A percentile compares a stretch with the other conserved stretches of the same genome.
These are phyloP conservation scores for Rosa multiflora DNA, from an alignment of 306 rosid species.

Conservation along the genomic window DNA sequence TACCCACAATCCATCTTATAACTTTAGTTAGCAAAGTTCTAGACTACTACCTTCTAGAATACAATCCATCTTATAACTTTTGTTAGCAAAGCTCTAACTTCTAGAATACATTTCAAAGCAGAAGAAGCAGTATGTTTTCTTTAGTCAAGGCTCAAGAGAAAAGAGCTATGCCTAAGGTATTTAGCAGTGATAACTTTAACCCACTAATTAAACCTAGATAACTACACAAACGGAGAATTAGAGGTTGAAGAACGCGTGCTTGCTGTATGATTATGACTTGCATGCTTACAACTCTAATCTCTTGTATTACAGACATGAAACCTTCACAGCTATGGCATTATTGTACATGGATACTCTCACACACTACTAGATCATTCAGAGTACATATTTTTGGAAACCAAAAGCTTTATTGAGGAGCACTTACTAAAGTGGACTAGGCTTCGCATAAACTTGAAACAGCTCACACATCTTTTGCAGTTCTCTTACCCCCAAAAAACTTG, in stretches of 20 bases:
- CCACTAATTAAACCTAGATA: not conserved
- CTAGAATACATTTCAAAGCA: not conserved
- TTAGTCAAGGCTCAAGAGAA: not conserved
- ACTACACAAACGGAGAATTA: not conserved
- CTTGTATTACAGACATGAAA: conserved; percentile 5
- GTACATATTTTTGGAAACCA: not conserved
- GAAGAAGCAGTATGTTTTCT: not conserved
- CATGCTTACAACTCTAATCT: not conserved
- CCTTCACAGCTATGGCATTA: not conserved
- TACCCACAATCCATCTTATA: not conserved
- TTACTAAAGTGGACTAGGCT: not conserved
- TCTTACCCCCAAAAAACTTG: conserved; percentile 57
- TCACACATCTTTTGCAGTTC: conserved; percentile 16
- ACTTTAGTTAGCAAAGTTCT: too few relatives aligned
- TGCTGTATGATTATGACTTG: not conserved
- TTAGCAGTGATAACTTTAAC: not conserved
- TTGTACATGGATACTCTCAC: not conserved
- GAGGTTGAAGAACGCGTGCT: not conserved
- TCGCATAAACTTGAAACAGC: not conserved
- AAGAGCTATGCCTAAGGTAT: not conserved
- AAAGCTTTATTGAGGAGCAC: not conserved
- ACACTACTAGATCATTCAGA: not conserved
- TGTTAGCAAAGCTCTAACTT: not conserved
- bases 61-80: not conserved
- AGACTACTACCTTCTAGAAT: too few relatives aligned